A percentile compares a stretch with the other conserved stretches of the same genome.
Evolutionary conservation across 805 yeast genomes (phyloP).

Genomic region (Teunomyces lycoperdinae): DNA sequence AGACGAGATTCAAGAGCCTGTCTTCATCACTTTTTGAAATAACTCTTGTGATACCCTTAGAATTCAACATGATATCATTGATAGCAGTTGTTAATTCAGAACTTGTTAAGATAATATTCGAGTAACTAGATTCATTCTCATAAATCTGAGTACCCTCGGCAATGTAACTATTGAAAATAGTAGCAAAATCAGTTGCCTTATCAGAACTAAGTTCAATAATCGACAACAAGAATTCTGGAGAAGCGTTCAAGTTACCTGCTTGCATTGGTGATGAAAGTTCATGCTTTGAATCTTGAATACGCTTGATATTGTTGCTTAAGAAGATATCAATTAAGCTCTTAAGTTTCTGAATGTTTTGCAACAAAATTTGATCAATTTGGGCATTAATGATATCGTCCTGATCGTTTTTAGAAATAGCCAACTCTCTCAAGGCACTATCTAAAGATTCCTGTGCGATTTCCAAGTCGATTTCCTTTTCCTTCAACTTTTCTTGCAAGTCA

Average conservation of each 20-base stretch:
- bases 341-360: constrained; percentile 48
- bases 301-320: constrained; percentile 61
- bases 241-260: constrained; percentile 74
- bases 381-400: constrained; percentile 54
- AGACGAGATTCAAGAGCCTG: constrained; percentile 44
- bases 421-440: constrained; percentile 64
- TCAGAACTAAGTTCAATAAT: constrained; percentile 68
- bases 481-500: constrained; percentile 44
- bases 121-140: constrained; percentile 46
- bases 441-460: constrained; percentile 77
- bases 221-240: constrained; percentile 66
- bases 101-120: constrained; percentile 58
- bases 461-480: constrained; percentile 72
- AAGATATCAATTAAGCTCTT: constrained; percentile 64
- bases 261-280: constrained; percentile 78
- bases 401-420: constrained; percentile 50
- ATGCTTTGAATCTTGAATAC: constrained; percentile 68
- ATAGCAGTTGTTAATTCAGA: constrained; percentile 61
- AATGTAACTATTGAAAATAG: constrained; percentile 67
- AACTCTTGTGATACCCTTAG: constrained; percentile 65
- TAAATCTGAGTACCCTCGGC: constrained; percentile 65
- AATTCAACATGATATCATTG: constrained; percentile 59
- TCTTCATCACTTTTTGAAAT: constrained; percentile 56
- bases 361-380: constrained; percentile 53
- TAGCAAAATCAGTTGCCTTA: constrained; percentile 76